Base-by-base conservation (phyloP, 192 early-diverging fungal genomes). In the Entophlyctis helioformis region DNA sequence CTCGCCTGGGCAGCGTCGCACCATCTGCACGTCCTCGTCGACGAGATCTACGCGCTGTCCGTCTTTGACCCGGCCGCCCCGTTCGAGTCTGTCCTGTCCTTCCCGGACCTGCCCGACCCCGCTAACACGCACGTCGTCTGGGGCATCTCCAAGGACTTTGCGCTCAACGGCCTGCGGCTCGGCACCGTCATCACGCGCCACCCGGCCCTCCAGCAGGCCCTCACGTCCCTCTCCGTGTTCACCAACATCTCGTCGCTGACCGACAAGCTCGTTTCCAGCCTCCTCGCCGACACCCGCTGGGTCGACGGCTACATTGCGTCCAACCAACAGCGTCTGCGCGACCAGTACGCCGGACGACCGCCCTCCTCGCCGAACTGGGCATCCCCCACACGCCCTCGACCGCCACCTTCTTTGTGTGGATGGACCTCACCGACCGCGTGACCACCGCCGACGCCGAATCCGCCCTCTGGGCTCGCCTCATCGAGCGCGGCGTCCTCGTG, bases 131-230 rank as follows among this genome's bases (percentile, higher is more conserved):
- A 87, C 41, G 69, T 89, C 21, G 47, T 88, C 22, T 89, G 86
- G 59, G 76, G 81, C 16, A 54, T 92, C 46, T 84, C 81, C 50
- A 92, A 92, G 61, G 89, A 86, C 59, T 89, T 92, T 69, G 66
- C 74, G 16, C 56, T 84, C 27, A 84, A 82, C 51, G 86, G 86
- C 3, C 64, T 82, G 50, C 78, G 86, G 32, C 59, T 78, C 38
- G 85, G 76, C 19, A 75, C 70, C 40, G 36, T 75, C 15, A 47
- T 85, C 13, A 80, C 56, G 12, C 26, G 38, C 25, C 48, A 55
- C 49, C 10, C 10, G n/a, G 19, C 19, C 0, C 52, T 69, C 8
- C 26, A 36, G 12, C 33, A 19, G 31, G 55, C 42, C 10, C 33
- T 51, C 16, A 11, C 22, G 5, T 25, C 36, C 23, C 45, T 51